Conservation (phyloP, 2,329 filamentous ascomycete genomes). For the Myriosclerotinia curreyana region DNA sequence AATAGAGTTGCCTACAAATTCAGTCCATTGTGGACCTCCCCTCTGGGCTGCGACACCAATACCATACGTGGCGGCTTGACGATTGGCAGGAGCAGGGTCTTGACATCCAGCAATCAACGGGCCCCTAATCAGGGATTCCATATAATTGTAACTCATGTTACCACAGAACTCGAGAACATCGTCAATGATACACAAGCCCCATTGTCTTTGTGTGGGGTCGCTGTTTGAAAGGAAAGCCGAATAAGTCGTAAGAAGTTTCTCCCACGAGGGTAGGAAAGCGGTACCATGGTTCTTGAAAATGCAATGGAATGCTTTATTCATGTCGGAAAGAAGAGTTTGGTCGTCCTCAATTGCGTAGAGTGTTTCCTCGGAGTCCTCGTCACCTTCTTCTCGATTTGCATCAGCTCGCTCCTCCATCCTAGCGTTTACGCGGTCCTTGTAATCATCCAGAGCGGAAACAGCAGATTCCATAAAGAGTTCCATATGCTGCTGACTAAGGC, state of each 20-base stretch:
- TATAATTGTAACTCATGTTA: conserved; percentile 80
- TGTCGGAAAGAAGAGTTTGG: conserved; percentile 92
- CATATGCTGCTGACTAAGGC: conserved; percentile 76
- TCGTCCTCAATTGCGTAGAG: conserved; percentile 95
- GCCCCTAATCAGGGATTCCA: conserved; percentile 72
- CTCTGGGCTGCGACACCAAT: conserved; percentile 94
- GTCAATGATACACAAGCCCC: conserved; percentile 98
- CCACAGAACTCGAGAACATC: conserved; percentile 98
- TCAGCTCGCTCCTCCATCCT: conserved; percentile 78
- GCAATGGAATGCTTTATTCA: conserved; percentile 99
- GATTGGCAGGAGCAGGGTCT: conserved; percentile 83
- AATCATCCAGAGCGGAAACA: conserved; percentile 83
- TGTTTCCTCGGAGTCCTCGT: conserved; percentile 83
- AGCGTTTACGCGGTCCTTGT: conserved; percentile 79
- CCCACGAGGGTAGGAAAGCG: conserved; percentile 83
- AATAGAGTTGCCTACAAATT: conserved; percentile 78
- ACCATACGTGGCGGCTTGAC: conserved; percentile 93
- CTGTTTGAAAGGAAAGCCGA: conserved; percentile 74
- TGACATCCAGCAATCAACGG: conserved; percentile 83
- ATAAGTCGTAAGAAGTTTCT: conserved; percentile 80
- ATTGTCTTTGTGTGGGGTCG: conserved; percentile 91
- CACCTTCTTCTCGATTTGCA: conserved; percentile 76
- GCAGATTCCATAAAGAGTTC: conserved; percentile 82
- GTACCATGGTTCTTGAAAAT: conserved; percentile 96
- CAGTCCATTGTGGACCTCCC: conserved; percentile 80